Base-by-base conservation (phyloP, 2,329 filamentous ascomycete genomes). In the Penicillium sp. region DNA sequence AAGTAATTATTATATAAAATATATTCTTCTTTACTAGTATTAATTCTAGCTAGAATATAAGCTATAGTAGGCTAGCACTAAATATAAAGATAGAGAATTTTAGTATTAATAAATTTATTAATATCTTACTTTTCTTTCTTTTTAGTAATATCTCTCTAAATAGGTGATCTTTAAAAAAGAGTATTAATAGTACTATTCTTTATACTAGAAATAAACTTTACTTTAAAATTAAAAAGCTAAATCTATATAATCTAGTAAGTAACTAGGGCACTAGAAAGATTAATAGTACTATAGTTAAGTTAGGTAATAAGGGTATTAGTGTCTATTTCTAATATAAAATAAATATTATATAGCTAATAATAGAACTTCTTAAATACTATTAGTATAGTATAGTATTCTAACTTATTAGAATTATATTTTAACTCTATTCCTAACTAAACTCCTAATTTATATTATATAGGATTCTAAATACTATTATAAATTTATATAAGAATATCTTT, bases 311-410 rank as follows among this genome's bases (percentile, higher is more conserved):
- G 15, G 4, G 9, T 45, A 29, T 45, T 45, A 33, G 29, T 45
- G 33, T 45, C 15, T 23, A 18, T 45, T 45, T 45, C 29, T 21
- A 45, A 10, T 5, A 33, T 34, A 33, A 45, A 45, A 27, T 45
- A 15, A 5, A 45, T 18, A 2, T 18, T 24, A 33, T 45, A 45
- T 15, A 45, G n/a, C 42, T 34, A 45, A 23, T 45, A 34, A 7
- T 27, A 24, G n/a, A 45, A 45, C 18, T 45, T 45, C 30, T 45
- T 45, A 17, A 45, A 34, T 21, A 12, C 17, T 17, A 6, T 34
- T 18, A 34, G 18, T 17, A 34, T 7, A 8, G 15, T 18, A 18
- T 18, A 18, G 7, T 34, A 34, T 18, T 34, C 32, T 34, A 34
- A 7, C 32, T 34, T 34, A 8, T 7, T 18, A 18, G 32, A 9